Base-by-base conservation (phyloP, 2,329 filamentous ascomycete genomes). In the Pestalotiopsis sp. region DNA sequence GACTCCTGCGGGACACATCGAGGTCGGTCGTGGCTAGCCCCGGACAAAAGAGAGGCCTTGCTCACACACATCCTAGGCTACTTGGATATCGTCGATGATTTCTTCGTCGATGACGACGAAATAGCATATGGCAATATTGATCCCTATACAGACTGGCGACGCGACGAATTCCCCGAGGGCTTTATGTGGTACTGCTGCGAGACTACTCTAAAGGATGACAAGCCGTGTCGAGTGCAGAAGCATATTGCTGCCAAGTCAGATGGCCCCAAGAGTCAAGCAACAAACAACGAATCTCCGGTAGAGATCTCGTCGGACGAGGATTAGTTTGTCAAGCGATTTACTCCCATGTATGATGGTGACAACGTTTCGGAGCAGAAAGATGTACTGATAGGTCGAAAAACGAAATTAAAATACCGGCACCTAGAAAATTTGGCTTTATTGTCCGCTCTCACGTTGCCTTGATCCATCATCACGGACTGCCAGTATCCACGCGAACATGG, bases 171-270 rank as follows among this genome's bases (percentile, higher is more conserved):
- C 0, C 66, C 61, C 17, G 66, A 68, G 0, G 66, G 62, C 17
- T 68, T 68, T 25, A 49, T 59, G 6, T 68, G 61, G 61, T 13
- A 59, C 12, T 68, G 67, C 25, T 68, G 62, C 20, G 61, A 52
- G 2, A 4, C 25, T 6, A 7, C 39, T 6, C 31, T 45, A 6
- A 23, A 65, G 0, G 57, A 36, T 9, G 6, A 36, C 4, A 68
- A 49, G n/a, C 20, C 36, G 14, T 68, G 67, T 13, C 9, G 25
- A 13, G 23, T 60, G 2, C 49, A 68, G 13, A 59, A 27, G 9
- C 61, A 64, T n/a, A 64, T 60, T 62, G 12, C 6, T 5, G 58
- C 25, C 1, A 64, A 25, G 25, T n/a, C 45, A 1, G 3, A 59
- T 14, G 23, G 23, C 2, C 1, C 12, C 27, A 27, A 17, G 1